Evolutionary conservation across 495 filamentous ascomycete species (phyloP), one percentile per base, ranked within the genome.

Genomic region (Oidiodendron maius): DNA sequence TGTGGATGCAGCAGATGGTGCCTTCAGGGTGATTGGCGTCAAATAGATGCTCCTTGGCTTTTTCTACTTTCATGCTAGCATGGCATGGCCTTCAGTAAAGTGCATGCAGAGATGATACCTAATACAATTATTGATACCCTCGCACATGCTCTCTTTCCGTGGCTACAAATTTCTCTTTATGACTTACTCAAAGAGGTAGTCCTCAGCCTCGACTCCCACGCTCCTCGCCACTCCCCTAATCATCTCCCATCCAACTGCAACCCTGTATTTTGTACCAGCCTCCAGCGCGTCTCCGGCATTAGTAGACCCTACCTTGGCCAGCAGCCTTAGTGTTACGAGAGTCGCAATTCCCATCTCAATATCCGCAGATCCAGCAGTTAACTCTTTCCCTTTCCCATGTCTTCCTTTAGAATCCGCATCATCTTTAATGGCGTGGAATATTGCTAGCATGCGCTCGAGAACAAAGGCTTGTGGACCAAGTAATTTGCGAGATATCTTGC

Each of bases 391-490:
- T 35, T 13, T 42, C 30, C 15, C 26, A n/a, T 2, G 16, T 44
- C 41, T 54, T 44, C 52, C 25, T 35, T 26, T 15, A 16, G 49
- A 28, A 55, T 60, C 52, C 66, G 81, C 78, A 48, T 90, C 83
- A 1, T 83, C 82, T 26, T 85, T 67, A 36, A 96, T 82, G 1
- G 85, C 82, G 21, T 84, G 81, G 55, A 91, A 90, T 21, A 98
- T 94, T 0, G 91, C 89, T 17, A 95, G 68, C 65, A 96, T 71
- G 3, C 93, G 74, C 68, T 98, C 93, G 9, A 96, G 67, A 15
- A 87, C 78, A 59, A 96, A 98, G 2, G 89, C 78, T 44, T 89
- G 83, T 13, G 90, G 69, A 49, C 86, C 68, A 32, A 95, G 63
- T 41, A 91, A 56, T 66, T 86, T 74, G 54, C 86, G 69, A 11